These are phyloP conservation scores for Nakaseomyces nivariensis DNA, from an alignment of 1,139 yeast species.

Conservation along the genomic window DNA sequence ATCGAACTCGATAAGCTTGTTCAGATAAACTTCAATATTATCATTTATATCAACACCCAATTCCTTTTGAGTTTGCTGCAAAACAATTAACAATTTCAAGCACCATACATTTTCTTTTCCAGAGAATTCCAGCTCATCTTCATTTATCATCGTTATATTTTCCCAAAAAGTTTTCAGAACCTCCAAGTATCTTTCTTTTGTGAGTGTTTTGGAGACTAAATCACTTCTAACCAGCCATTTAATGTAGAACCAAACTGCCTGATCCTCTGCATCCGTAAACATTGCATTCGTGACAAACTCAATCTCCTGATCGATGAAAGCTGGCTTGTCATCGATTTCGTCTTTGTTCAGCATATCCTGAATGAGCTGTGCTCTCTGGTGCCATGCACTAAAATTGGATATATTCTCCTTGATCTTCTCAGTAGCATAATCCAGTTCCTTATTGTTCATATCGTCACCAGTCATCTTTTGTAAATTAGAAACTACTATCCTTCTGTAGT, in stretches of 20 bases:
- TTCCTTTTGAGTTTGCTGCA: constrained; percentile 33
- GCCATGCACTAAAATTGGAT: constrained; percentile 95
- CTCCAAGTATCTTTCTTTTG: constrained; percentile 23
- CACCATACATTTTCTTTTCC: constrained; percentile 61
- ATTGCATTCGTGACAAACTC: constrained; percentile 70
- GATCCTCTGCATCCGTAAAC: constrained; percentile 89
- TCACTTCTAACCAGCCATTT: constrained; percentile 66
- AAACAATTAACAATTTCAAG: constrained; percentile 42
- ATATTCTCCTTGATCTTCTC: constrained; percentile 69
- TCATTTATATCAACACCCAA: constrained; percentile 9
- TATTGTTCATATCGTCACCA: constrained; percentile 26
- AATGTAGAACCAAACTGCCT: constrained; percentile 84
- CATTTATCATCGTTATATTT: constrained; percentile 45
- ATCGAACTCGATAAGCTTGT: constrained; percentile 47
- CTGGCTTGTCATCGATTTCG: constrained; percentile 21
- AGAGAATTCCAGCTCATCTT: constrained; percentile 49
- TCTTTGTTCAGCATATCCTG: constrained; percentile 37
- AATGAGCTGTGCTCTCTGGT: constrained; percentile 67
- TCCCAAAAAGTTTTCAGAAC: constrained; percentile 35
- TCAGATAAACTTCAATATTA: constrained; percentile 29
- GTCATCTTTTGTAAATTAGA: constrained; percentile 37
- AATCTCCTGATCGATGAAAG: constrained; percentile 49
- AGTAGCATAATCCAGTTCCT: constrained; percentile 73
- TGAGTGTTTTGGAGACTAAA: constrained; percentile 26
- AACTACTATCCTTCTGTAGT: constrained; percentile 70